Percentiles rank a stretch among this genome's conserved stretches.
Evolutionary conservation across 2,329 filamentous ascomycete genomes (phyloP).

Genomic region (Venturia oleaginea): DNA sequence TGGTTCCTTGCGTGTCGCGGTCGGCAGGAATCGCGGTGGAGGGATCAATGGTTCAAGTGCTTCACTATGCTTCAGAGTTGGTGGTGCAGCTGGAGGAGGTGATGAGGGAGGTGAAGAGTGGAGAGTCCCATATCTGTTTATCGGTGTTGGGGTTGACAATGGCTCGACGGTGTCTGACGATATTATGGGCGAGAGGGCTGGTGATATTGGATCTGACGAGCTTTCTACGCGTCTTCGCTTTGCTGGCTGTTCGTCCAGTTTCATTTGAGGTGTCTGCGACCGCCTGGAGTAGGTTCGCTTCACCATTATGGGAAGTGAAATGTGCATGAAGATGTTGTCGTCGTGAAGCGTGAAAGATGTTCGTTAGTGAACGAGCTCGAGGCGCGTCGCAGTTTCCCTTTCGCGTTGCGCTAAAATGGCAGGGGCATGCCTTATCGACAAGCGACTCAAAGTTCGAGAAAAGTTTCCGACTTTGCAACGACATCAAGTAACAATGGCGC

Average conservation of each 20-base stretch:
- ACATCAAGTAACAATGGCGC: background rate
- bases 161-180: slow-evolving; percentile 6
- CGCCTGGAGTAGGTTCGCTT: slow-evolving; percentile 12
- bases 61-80: background rate
- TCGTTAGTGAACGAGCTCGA: background rate
- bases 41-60: background rate
- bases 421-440: slow-evolving; percentile 2
- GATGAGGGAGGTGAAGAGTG: slow-evolving; percentile 5
- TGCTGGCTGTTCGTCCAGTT: background rate
- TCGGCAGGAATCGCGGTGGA: background rate
- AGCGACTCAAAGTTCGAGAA: background rate
- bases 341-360: background rate
- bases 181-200: background rate
- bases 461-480: background rate
- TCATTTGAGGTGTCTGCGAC: background rate
- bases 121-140: background rate
- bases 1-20: background rate
- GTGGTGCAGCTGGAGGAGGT: background rate
- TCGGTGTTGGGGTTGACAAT: slow-evolving; percentile 1
- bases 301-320: slow-evolving; percentile 6
- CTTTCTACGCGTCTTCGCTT: slow-evolving; percentile 8
- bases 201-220: background rate
- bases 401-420: background rate
- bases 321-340: background rate
- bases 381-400: background rate